These are phyloP conservation scores for Ophiostoma ips DNA, from an alignment of 2,329 filamentous ascomycete species.

Conservation along the genomic window DNA sequence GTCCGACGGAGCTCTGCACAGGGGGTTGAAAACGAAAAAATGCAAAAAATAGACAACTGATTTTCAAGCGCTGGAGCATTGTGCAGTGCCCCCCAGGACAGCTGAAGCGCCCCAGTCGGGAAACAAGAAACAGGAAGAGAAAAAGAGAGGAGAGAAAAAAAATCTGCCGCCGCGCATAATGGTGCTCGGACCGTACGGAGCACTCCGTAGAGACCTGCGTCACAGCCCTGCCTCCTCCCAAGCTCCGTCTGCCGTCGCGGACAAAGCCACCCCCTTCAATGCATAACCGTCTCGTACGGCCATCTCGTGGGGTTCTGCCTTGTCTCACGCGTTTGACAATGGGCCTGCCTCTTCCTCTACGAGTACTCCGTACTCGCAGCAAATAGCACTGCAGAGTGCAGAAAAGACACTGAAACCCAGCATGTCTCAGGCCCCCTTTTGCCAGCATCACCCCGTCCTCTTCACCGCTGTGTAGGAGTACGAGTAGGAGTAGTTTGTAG, in stretches of 20 bases:
- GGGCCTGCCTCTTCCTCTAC: no score
- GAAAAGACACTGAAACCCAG: neutral
- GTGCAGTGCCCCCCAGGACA: no score
- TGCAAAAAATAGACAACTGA: neutral
- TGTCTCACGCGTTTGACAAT: neutral
- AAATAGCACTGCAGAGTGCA: no score
- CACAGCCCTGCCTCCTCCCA: neutral
- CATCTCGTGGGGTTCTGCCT: neutral
- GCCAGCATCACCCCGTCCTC: neutral
- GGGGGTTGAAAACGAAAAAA: neutral
- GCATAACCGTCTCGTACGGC: slow-evolving; percentile 1
- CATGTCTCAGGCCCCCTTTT: slow-evolving; percentile 3
- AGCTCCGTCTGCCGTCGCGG: no score
- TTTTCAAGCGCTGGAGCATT: neutral
- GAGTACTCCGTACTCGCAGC: no score
- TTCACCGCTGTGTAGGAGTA: neutral
- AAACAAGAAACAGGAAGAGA: no score
- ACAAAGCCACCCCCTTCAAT: slow-evolving; percentile 9
- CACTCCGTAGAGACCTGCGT: neutral
- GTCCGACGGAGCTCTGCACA: no score
- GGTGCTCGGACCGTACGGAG: no score
- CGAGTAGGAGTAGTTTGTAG: no score
- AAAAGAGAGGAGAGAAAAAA: no score
- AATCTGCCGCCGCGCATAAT: no score
- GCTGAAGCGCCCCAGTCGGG: no score